Evolutionary conservation across 1,284 basidiomycete genomes (phyloP).

Genomic region (Mrakiaceae sp.): DNA sequence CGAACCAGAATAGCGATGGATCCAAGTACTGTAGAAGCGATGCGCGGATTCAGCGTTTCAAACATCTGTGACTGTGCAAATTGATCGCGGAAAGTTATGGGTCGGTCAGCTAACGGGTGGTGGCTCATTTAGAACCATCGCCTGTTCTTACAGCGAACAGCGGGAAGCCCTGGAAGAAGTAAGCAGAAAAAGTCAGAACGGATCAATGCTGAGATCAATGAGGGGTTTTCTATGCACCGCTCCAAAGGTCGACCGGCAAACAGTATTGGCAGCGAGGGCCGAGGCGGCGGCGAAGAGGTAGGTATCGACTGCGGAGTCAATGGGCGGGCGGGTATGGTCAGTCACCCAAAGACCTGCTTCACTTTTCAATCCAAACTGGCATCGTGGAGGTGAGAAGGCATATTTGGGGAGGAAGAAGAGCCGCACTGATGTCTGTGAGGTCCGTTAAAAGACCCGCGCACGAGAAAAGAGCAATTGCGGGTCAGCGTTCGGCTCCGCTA

Average conservation of each 20-base stretch:
- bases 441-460: too few relatives aligned
- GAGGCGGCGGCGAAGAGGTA: conserved; percentile 47
- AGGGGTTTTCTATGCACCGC: conserved; percentile 45
- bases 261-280: conserved; percentile 47
- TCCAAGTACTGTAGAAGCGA: conserved; percentile 36
- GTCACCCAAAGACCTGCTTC: too few relatives aligned
- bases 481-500: too few relatives aligned
- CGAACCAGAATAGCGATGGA: conserved; percentile 32
- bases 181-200: neutral
- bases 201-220: conserved; percentile 23
- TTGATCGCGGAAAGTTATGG: conserved; percentile 20
- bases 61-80: conserved; percentile 1
- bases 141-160: neutral
- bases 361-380: too few relatives aligned
- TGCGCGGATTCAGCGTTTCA: conserved; percentile 34
- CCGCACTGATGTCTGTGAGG: too few relatives aligned
- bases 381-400: too few relatives aligned
- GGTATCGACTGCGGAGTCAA: conserved; percentile 29
- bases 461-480: too few relatives aligned
- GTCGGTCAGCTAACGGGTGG: conserved; percentile 36
- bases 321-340: too few relatives aligned
- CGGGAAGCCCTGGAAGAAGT: neutral
- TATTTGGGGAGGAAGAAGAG: too few relatives aligned
- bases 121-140: conserved; percentile 1
- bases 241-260: conserved; percentile 47